Conservation (phyloP, 2,329 filamentous ascomycete species). For the Ophiostoma australiae region DNA sequence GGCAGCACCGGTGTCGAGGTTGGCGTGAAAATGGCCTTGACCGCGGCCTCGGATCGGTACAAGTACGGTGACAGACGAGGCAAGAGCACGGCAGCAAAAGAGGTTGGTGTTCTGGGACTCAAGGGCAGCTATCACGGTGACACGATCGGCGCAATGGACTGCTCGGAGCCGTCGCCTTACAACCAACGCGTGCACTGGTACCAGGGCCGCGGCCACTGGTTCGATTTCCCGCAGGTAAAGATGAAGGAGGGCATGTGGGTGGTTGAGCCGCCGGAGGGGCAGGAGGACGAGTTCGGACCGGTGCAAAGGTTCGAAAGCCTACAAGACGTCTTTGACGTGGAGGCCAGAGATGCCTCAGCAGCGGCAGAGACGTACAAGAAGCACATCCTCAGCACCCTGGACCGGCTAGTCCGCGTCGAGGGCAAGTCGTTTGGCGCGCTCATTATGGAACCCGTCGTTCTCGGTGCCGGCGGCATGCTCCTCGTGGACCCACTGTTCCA, state of each 20-base stretch:
- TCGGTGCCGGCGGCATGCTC: slow-evolving; percentile 80
- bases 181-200: slow-evolving; percentile 89
- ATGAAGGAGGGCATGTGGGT: slow-evolving; percentile 63
- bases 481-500: slow-evolving; percentile 83
- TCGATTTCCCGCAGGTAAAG: slow-evolving; percentile 69
- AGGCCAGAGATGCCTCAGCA: slow-evolving; percentile 33
- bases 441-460: slow-evolving; percentile 72
- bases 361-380: slow-evolving; percentile 50
- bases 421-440: slow-evolving; percentile 69
- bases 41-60: slow-evolving; percentile 63
- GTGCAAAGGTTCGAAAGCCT: neutral
- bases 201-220: slow-evolving; percentile 70
- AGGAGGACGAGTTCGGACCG: slow-evolving; percentile 11
- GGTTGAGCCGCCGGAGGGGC: slow-evolving; percentile 44
- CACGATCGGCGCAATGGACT: slow-evolving; percentile 85
- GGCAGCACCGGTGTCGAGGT: slow-evolving; percentile 80
- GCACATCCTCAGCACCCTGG: slow-evolving; percentile 54
- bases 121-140: slow-evolving; percentile 83
- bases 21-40: slow-evolving; percentile 77
- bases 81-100: neutral
- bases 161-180: slow-evolving; percentile 68
- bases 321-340: slow-evolving; percentile 15
- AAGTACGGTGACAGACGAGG: slow-evolving; percentile 52
- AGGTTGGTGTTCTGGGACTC: slow-evolving; percentile 64
- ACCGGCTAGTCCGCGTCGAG: slow-evolving; percentile 44